Conservation (phyloP, 177 flowering plant species). For the Vitis hybrid region DNA sequence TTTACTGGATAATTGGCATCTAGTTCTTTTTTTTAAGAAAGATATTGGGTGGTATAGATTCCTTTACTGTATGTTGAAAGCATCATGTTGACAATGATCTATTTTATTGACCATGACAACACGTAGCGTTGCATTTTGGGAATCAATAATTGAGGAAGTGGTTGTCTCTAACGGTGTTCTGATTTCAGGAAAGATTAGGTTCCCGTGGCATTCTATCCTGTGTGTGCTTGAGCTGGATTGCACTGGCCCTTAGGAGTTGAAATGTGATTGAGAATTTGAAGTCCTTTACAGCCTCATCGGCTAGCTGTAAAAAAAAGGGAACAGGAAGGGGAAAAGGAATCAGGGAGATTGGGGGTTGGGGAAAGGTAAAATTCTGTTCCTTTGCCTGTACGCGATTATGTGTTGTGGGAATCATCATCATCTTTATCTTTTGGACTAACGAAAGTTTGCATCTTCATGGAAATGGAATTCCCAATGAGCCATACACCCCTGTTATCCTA, state of each 20-base stretch:
- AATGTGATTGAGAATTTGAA: not conserved
- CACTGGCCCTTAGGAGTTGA: not conserved
- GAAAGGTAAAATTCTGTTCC: conserved; percentile 21
- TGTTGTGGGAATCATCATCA: not conserved
- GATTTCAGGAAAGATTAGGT: conserved; percentile 10
- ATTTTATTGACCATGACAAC: not conserved
- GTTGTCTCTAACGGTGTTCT: not conserved
- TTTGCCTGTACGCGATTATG: conserved; percentile 15
- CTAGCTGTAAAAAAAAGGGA: not conserved
- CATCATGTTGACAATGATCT: not conserved
- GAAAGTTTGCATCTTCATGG: not conserved
- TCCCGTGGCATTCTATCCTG: not conserved
- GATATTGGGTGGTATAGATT: too few species aligned
- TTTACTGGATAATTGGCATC: too few species aligned
- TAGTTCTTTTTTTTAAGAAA: too few species aligned
- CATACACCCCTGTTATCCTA: too few species aligned
- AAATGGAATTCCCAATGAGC: too few species aligned
- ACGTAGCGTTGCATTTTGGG: too few species aligned
- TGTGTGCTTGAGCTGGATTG: conserved; percentile 1
- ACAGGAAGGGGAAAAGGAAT: not conserved
- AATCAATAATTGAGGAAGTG: too few species aligned
- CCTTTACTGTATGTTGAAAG: not conserved
- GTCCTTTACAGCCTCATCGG: not conserved
- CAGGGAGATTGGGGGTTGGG: conserved; percentile 13
- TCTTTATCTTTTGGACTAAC: not conserved